Conservation (phyloP, 2,329 filamentous ascomycete genomes). For the Endoconidiophora polonica region DNA sequence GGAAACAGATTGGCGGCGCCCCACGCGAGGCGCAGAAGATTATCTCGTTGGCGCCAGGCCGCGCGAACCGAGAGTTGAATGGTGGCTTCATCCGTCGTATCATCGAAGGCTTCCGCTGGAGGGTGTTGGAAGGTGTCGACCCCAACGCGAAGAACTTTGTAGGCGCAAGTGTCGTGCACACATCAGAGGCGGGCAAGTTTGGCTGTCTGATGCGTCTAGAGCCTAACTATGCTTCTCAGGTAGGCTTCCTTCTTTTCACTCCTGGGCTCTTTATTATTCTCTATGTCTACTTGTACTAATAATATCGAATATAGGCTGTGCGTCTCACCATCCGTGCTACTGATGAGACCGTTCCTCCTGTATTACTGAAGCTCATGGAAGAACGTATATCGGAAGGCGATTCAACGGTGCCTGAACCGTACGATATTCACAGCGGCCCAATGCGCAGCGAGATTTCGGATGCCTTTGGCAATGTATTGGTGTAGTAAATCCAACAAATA, state of each 20-base stretch:
- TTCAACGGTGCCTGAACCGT: conserved; percentile 24
- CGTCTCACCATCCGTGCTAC: conserved; percentile 87
- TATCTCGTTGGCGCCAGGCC: conserved; percentile 44
- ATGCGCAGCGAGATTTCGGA: conserved; percentile 36
- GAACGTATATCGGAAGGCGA: conserved; percentile 50
- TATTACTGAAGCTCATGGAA: conserved; percentile 75
- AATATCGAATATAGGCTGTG: conserved; percentile 54
- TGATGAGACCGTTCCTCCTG: conserved; percentile 68
- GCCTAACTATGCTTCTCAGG: conserved; percentile 83
- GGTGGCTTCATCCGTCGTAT: conserved; percentile 54
- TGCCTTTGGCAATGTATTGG: conserved; percentile 40
- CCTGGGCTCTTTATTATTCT: background rate
- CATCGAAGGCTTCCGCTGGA: conserved; percentile 80
- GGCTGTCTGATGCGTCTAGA: conserved; percentile 86
- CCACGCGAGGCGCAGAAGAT: conserved; percentile 79
- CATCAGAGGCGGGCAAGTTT: conserved; percentile 70
- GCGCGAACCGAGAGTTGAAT: conserved; percentile 43
- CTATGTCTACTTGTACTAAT: conserved; percentile 14
- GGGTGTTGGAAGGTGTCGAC: conserved; percentile 69
- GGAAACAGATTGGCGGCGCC: conserved; percentile 90
- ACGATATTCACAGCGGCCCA: conserved; percentile 20
- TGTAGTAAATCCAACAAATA: conserved; percentile 19
- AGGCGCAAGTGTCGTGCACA: conserved; percentile 74
- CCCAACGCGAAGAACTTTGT: conserved; percentile 90
- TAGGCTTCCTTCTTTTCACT: conserved; percentile 30